These are phyloP conservation scores for Trichocladium antarcticum DNA, from an alignment of 495 filamentous ascomycete genomes.

Conservation along the genomic window DNA sequence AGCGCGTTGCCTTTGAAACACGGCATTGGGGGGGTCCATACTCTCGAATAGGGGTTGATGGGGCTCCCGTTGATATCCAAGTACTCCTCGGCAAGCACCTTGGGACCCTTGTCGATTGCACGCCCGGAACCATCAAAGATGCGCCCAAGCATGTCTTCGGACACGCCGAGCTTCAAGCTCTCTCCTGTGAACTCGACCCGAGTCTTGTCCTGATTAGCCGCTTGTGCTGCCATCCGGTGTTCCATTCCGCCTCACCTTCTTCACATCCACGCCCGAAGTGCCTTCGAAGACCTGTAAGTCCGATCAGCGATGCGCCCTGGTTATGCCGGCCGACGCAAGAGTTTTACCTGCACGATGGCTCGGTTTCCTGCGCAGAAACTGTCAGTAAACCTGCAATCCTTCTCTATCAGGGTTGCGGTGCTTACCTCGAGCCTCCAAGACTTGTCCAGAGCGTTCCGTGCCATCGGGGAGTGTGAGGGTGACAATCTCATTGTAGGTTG, in stretches of 20 bases:
- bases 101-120: conserved; percentile 96
- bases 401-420: not conserved
- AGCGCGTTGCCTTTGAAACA: not conserved
- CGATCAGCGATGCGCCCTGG: conserved; percentile 9
- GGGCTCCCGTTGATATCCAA: conserved; percentile 98
- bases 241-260: conserved; percentile 56
- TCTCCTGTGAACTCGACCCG: conserved; percentile 95
- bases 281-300: conserved; percentile 82
- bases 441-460: conserved; percentile 84
- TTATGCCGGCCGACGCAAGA: conserved; percentile 4
- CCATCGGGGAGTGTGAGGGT: conserved; percentile 92
- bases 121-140: conserved; percentile 97
- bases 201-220: conserved; percentile 41
- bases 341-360: conserved; percentile 80
- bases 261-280: conserved; percentile 93
- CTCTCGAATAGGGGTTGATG: conserved; percentile 96
- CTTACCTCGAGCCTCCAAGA: conserved; percentile 90
- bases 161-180: conserved; percentile 95
- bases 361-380: conserved; percentile 52
- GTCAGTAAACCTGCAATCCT: conserved; percentile 5
- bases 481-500: conserved; percentile 95
- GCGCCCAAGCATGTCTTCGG: conserved; percentile 98
- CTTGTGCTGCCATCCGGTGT: not conserved
- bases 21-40: conserved; percentile 31
- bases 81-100: conserved; percentile 95